Evolutionary conservation across 495 filamentous ascomycete species (phyloP).

Genomic region (Aspergillus olivimuriae): DNA sequence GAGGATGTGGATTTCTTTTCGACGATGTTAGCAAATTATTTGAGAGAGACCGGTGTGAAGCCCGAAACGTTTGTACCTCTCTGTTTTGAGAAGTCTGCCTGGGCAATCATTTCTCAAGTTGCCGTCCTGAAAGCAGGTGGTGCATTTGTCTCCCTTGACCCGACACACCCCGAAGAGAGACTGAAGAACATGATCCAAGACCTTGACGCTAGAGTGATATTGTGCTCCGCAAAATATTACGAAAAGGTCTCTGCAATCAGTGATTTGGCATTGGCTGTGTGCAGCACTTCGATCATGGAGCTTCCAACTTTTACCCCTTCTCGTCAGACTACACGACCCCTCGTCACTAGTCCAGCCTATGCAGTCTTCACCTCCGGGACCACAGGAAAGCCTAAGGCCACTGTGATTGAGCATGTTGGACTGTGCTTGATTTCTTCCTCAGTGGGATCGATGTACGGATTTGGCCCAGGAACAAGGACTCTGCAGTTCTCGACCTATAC

Average conservation of each 20-base stretch:
- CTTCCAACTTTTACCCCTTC: slow-evolving; percentile 20
- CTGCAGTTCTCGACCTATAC: slow-evolving; percentile 66
- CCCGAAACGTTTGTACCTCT: slow-evolving; percentile 44
- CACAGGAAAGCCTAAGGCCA: slow-evolving; percentile 46
- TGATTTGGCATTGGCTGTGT: slow-evolving; percentile 24
- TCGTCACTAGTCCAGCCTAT: slow-evolving; percentile 33
- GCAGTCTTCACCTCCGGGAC: slow-evolving; percentile 47
- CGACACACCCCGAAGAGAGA: slow-evolving; percentile 47
- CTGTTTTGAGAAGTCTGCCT: slow-evolving; percentile 52
- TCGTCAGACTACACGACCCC: slow-evolving; percentile 10
- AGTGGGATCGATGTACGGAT: slow-evolving; percentile 32
- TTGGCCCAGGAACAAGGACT: slow-evolving; percentile 47
- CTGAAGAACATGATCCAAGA: slow-evolving; percentile 48
- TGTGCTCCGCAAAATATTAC: slow-evolving; percentile 31
- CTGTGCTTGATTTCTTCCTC: slow-evolving; percentile 27
- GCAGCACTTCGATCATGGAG: slow-evolving; percentile 20
- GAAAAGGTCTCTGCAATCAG: slow-evolving; percentile 27
- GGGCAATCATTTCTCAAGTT: slow-evolving; percentile 46
- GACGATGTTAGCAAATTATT: slow-evolving; percentile 25
- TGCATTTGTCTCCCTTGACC: slow-evolving; percentile 53
- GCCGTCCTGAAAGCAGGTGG: slow-evolving; percentile 55
- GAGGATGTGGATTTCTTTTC: slow-evolving; percentile 34
- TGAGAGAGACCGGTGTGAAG: slow-evolving; percentile 36
- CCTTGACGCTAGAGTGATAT: slow-evolving; percentile 30
- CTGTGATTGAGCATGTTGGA: slow-evolving; percentile 37